Evolutionary conservation across 2,329 filamentous ascomycete genomes (phyloP), one percentile per base, ranked within the genome.

Genomic region (Paecilomyces formosus): DNA sequence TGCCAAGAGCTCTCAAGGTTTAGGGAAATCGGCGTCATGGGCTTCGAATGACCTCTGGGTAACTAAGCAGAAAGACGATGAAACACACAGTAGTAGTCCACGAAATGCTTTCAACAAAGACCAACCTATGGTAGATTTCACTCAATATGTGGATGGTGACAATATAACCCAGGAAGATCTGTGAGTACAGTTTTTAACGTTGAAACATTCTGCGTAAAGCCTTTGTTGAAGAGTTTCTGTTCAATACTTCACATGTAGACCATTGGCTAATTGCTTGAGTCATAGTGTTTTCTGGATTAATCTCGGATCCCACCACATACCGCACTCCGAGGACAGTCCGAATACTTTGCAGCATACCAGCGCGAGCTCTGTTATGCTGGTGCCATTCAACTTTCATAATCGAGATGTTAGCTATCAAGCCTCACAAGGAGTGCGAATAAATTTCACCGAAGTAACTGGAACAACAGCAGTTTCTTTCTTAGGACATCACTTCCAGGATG

Each of bases 261-360:
- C 24, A 26, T 6, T 26, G 24, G 24, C 24, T 21, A 22, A 22
- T 13, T 51, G 13, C 11, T 9, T 1, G n/a, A 6, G 21, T 21
- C 15, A 15, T 22, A 15, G 11, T 51, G 49, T 15, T 22, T 18
- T 26, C 18, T 15, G 15, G 31, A 15, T 84, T 59, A 84, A 81
- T 58, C 64, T 82, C 7, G 82, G 82, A 15, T 84, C 82, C 78
- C 81, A 85, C 63, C 82, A 85, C 64, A 69, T 83, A n/a, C 79
- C 82, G 9, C 78, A 82, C 63, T 79, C 81, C 1, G 77, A 76
- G 21, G 81, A 82, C 62, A 66, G 84, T 12, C 82, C 81, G 18
- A 82, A 82, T 63, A 84, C 82, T 0, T 75, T 83, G 18, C 24
- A 26, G 24, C 24, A 26, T 26, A 26, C 24, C 6, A 26, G 24